A percentile compares a stretch with the other conserved stretches of the same genome.
Conservation (phyloP, 129 eudicot species). For the Chrysanthemum lavandulifolium region DNA sequence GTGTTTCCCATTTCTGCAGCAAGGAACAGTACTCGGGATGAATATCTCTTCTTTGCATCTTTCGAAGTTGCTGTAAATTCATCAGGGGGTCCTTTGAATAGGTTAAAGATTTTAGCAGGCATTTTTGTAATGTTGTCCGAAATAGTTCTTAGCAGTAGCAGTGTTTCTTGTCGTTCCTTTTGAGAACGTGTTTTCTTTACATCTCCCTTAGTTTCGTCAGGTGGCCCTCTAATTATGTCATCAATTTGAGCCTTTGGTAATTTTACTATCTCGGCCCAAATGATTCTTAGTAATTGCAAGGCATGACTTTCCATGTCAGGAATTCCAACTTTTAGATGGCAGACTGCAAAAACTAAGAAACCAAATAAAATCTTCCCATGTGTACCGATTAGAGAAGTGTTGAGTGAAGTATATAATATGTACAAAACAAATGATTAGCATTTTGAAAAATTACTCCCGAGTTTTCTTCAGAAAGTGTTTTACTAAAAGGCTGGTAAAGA, state of each 20-base stretch:
- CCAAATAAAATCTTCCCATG: background rate
- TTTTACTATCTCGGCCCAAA: background rate
- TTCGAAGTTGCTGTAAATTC: background rate
- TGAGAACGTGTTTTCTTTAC: background rate
- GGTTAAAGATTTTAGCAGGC: background rate
- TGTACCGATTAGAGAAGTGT: too few species aligned
- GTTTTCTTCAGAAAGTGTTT: too few species aligned
- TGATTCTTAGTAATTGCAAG: background rate
- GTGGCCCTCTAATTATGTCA: background rate
- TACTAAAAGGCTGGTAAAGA: too few species aligned
- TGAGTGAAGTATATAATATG: too few species aligned
- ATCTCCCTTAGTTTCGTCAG: background rate
- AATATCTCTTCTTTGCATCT: background rate
- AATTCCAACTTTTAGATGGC: background rate
- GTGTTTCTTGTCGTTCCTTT: background rate
- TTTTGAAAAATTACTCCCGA: too few species aligned
- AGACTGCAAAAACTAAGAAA: background rate
- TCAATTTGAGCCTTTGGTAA: background rate
- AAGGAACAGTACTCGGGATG: background rate
- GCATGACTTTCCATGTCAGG: conserved; percentile 2
- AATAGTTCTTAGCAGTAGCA: background rate
- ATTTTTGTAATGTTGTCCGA: background rate
- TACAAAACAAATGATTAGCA: too few species aligned
- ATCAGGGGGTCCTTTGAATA: background rate
- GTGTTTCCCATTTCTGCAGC: conserved; percentile 4